Evolutionary conservation across 805 yeast genomes (phyloP), one percentile per base, ranked within the genome.

Genomic region (Metschnikowia corniflorae): DNA sequence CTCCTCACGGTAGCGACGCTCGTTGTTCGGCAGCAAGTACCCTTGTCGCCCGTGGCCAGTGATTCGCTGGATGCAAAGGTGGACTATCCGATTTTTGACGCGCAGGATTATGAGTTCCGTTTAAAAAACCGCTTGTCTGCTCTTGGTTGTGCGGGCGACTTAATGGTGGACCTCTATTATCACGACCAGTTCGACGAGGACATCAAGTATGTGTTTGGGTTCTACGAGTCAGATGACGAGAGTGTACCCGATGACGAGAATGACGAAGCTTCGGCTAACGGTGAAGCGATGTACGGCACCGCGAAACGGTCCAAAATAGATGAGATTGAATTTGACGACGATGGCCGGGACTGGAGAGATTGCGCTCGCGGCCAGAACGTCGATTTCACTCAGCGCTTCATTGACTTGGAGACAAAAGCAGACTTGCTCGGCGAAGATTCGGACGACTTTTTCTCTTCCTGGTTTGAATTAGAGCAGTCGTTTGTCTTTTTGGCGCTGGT

Each of bases 331-430:
- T 73, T 76, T 53, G 86, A 79, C 53, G 71, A 74, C 18, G 54
- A 66, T 30, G 86, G 86, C 0, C 63, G 75, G 23, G 88, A 82
- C 58, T 80, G 88, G 86, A 61, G 87, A 48, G 88, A 81, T 55
- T 65, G 80, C 9, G 82, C 85, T 3, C 61, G 87, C 33, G 85
- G 77, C 3, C 64, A 63, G 1, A 82, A 82, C 51, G 56, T 60
- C 9, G 33, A 46, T 7, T 56, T 46, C 36, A 47, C 50, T 9
- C 41, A 37, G 2, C 43, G 49, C 39, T 61, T 59, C 33, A 16
- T 51, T 16, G 43, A 44, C 15, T 31, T 43, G 20, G 42, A 51
- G 15, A 37, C 34, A 1, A 46, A 46, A 28, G 47, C 49, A 18
- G 33, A 39, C 6, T 40, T 40, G 19, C 31, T 35, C 14, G 51